Evolutionary conservation across 2,329 filamentous ascomycete genomes (phyloP).

Genomic region (Trichothecium roseum): DNA sequence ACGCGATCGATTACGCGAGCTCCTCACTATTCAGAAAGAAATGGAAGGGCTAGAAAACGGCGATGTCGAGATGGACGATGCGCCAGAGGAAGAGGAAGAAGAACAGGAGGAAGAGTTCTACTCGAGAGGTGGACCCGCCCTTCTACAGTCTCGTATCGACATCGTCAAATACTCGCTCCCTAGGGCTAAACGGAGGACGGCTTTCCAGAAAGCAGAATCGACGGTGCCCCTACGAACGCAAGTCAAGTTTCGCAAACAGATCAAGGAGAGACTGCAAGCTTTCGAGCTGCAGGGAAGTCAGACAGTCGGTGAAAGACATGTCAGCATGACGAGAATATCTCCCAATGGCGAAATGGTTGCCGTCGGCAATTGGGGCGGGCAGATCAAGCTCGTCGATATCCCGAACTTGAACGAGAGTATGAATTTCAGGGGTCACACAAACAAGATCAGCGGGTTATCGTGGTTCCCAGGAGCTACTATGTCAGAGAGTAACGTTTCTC

Average conservation of each 20-base stretch:
- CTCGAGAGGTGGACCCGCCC: slow-evolving; percentile 64
- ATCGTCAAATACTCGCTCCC: slow-evolving; percentile 81
- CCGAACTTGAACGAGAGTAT: slow-evolving; percentile 71
- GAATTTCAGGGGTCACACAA: slow-evolving; percentile 73
- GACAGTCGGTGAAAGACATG: slow-evolving; percentile 78
- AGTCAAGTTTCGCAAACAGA: slow-evolving; percentile 79
- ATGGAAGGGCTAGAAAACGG: slow-evolving; percentile 43
- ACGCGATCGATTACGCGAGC: slow-evolving; percentile 73
- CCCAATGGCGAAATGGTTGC: slow-evolving; percentile 77
- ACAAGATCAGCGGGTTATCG: slow-evolving; percentile 79
- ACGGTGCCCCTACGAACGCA: slow-evolving; percentile 80
- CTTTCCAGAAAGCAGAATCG: slow-evolving; percentile 69
- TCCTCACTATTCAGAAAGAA: slow-evolving; percentile 66
- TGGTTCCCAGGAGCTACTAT: slow-evolving; percentile 83
- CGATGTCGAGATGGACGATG: slow-evolving; percentile 53
- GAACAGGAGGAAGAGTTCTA: slow-evolving; percentile 93
- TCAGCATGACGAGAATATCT: slow-evolving; percentile 86
- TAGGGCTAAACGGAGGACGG: slow-evolving; percentile 65
- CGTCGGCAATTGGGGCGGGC: slow-evolving; percentile 86
- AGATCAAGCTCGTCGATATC: slow-evolving; percentile 75
- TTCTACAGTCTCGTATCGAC: slow-evolving; percentile 65
- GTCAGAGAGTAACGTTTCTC: slow-evolving; percentile 57
- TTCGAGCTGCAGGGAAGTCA: slow-evolving; percentile 94
- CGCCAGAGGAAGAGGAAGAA: slow-evolving; percentile 42
- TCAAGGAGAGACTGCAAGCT: slow-evolving; percentile 71